Conservation (phyloP, 805 yeast genomes). For the Candida dajiaensis region DNA sequence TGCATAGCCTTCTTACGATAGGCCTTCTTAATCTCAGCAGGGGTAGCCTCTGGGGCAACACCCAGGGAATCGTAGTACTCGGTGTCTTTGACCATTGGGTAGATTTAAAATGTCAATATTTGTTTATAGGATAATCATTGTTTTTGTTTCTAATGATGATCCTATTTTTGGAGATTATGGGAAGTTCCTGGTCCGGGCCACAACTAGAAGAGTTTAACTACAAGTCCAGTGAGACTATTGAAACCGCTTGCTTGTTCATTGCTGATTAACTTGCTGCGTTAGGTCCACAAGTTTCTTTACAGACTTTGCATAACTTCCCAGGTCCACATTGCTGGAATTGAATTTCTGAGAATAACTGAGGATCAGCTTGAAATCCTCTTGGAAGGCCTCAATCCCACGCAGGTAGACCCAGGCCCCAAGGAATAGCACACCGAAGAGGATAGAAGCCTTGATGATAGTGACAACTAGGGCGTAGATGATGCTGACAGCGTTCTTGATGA, state of each 20-base stretch:
- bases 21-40: conserved; percentile 84
- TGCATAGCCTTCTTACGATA: conserved; percentile 85
- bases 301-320: not conserved
- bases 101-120: not conserved
- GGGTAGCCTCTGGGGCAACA: conserved; percentile 63
- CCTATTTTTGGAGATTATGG: not conserved
- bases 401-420: conserved; percentile 24
- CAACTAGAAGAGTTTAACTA: too few species aligned
- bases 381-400: conserved; percentile 39
- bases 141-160: too few species aligned
- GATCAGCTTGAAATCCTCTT: conserved; percentile 43
- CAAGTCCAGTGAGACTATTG: too few species aligned
- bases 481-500: conserved; percentile 24
- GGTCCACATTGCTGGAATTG: not conserved
- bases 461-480: conserved; percentile 16
- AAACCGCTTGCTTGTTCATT: too few species aligned
- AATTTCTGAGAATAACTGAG: not conserved
- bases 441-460: conserved; percentile 24
- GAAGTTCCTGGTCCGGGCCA: not conserved
- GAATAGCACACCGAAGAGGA: conserved; percentile 15
- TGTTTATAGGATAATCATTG: too few species aligned
- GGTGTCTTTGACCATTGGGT: conserved; percentile 47
- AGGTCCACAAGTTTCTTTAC: not conserved
- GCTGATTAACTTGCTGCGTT: not conserved
- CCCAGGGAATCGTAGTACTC: conserved; percentile 79